phyloP scores from a whole-genome alignment of 1,139 yeast genomes.

The Lodderomyces metapsilosis region DNA sequence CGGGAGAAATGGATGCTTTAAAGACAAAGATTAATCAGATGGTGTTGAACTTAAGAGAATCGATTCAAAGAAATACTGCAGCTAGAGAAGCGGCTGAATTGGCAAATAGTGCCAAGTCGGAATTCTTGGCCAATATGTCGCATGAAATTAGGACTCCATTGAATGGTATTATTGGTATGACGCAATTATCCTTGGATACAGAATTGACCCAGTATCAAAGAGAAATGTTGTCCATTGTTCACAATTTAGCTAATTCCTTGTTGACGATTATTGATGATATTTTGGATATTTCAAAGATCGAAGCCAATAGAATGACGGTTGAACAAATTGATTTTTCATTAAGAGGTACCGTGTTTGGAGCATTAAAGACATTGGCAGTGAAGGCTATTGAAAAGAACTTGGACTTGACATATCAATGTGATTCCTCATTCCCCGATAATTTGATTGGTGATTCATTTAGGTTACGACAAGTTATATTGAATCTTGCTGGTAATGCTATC shows the following conservation, averaged over 20 bases:
- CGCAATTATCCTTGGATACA: constrained; percentile 82
- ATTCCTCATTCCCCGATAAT: constrained; percentile 82
- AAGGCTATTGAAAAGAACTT: constrained; percentile 83
- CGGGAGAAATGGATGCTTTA: constrained; percentile 92
- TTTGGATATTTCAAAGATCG: constrained; percentile 87
- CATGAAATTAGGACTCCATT: constrained; percentile 91
- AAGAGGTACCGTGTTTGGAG: constrained; percentile 85
- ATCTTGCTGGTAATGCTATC: constrained; percentile 84
- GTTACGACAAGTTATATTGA: constrained; percentile 77
- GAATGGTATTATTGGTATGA: constrained; percentile 92
- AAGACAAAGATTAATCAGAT: constrained; percentile 88
- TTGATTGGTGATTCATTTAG: constrained; percentile 86
- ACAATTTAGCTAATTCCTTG: constrained; percentile 78
- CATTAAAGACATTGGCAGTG: constrained; percentile 81
- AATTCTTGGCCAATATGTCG: constrained; percentile 86
- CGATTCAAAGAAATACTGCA: constrained; percentile 86
- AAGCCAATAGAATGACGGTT: constrained; percentile 89
- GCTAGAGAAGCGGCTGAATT: constrained; percentile 93
- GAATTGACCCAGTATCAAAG: constrained; percentile 86
- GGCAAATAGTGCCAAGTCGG: constrained; percentile 89
- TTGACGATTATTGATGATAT: constrained; percentile 86
- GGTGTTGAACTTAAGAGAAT: constrained; percentile 84
- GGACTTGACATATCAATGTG: constrained; percentile 78
- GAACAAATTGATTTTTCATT: constrained; percentile 84
- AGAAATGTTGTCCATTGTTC: constrained; percentile 85